Evolutionary conservation across 768 basidiomycete genomes (phyloP), one percentile per base, ranked within the genome.

Genomic region (Tricholoma saponaceum): DNA sequence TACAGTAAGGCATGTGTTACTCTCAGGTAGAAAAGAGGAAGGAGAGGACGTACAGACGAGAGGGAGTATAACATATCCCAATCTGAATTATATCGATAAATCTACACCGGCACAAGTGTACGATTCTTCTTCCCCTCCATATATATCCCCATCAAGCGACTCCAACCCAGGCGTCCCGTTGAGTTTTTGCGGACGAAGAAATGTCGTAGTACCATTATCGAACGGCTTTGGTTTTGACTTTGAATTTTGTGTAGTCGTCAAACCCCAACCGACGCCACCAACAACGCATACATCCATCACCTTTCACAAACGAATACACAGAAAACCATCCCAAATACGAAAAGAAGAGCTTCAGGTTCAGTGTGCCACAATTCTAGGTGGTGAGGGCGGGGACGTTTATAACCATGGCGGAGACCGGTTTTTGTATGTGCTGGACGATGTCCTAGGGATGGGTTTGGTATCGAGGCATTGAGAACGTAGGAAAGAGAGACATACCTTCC

Each of bases 51-150:
- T 63, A 90, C 91, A 43, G 84, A 74, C 2, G 88, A 89, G 70
- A 92, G 90, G 12, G 90, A 90, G 68, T 89, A 92, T 37, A 95
- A 66, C 1, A 84, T 75, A 69, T 96, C 92, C 94, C 95, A 98
- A 64, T 97, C 92, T 14, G 83, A 73, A 62, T 93, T 95, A 66
- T 86, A 79, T 57, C 90, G 85, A 58, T 90, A 79, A 81, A 93
- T 87, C 2, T 76, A 67, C 6, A 88, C 78, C 0, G 78, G 73
- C 1, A 70, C 68, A 0, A 83, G 75, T 22, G 67, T 67, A 7
- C 67, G 62, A 5, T 70, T 76, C 4, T 71, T 52, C 16, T 66
- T 62, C 12, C 72, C 77, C 5, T 71, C 65, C 1, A 66, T 69
- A 6, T 71, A 96, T 83, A 14, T 80, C 78, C 3, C 74, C 60